A percentile compares a stretch with the other conserved stretches of the same genome.
Evolutionary conservation across 768 basidiomycete species (phyloP).

Genomic region (Boletus subcaerulescens): DNA sequence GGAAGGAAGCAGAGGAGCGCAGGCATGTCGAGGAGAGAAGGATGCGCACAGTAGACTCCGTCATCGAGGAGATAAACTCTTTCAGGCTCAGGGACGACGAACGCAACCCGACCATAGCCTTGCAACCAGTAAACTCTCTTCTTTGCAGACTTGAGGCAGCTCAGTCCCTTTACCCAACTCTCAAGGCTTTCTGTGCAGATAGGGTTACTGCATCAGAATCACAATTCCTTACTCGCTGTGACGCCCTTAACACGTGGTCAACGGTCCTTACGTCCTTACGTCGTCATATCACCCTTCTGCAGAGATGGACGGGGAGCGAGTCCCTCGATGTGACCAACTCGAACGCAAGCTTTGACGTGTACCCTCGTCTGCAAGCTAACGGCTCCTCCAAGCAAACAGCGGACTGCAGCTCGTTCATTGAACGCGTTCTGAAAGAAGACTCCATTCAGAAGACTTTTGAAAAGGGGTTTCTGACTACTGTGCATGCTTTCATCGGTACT

Average conservation of each 20-base stretch:
- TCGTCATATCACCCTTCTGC: slow-evolving; percentile 74
- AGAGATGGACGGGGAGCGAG: slow-evolving; percentile 92
- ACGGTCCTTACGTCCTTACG: slow-evolving; percentile 85
- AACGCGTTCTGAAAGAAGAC: slow-evolving; percentile 92
- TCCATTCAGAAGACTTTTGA: slow-evolving; percentile 94
- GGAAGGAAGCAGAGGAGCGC: slow-evolving; percentile 79
- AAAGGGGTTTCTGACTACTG: slow-evolving; percentile 82
- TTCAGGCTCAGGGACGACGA: slow-evolving; percentile 60
- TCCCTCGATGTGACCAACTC: slow-evolving; percentile 86
- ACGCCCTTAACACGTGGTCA: slow-evolving; percentile 90
- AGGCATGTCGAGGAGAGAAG: slow-evolving; percentile 80
- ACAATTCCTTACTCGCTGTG: slow-evolving; percentile 76
- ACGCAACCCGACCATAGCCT: slow-evolving; percentile 39
- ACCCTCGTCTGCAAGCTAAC: slow-evolving; percentile 29
- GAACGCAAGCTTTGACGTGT: slow-evolving; percentile 58
- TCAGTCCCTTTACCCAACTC: slow-evolving; percentile 82
- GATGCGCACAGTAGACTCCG: slow-evolving; percentile 72
- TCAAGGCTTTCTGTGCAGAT: slow-evolving; percentile 76
- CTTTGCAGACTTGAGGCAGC: slow-evolving; percentile 77
- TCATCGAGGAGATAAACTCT: slow-evolving; percentile 77
- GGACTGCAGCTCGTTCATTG: slow-evolving; percentile 85
- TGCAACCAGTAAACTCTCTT: slow-evolving; percentile 61
- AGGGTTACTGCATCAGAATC: slow-evolving; percentile 65
- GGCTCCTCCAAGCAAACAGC: slow-evolving; percentile 44
- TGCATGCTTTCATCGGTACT: slow-evolving; percentile 79